Conservation (phyloP, 441 rosid genomes). For the Pelargonium cotyledonis region DNA sequence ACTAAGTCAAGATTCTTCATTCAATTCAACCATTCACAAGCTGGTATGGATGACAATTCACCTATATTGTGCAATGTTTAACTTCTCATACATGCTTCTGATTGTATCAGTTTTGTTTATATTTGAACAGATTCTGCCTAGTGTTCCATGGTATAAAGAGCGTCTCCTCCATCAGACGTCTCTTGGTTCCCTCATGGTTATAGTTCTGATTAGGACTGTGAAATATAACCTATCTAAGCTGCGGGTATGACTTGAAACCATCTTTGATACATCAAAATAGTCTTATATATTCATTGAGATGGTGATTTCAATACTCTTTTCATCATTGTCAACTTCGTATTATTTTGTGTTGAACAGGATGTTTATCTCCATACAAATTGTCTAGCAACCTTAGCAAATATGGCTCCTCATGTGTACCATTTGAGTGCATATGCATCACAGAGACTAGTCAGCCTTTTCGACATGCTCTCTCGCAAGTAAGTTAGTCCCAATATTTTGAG, state of each 20-base stretch:
- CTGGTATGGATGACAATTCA: slow-evolving; percentile 41
- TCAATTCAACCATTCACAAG: slow-evolving; percentile 91
- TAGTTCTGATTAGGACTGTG: slow-evolving; percentile 91
- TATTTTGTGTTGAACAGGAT: slow-evolving; percentile 52
- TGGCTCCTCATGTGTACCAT: slow-evolving; percentile 97
- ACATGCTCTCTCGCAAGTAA: slow-evolving; percentile 97
- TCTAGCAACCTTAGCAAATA: slow-evolving; percentile 94
- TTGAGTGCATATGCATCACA: slow-evolving; percentile 98
- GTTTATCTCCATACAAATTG: slow-evolving; percentile 97
- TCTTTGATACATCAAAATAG: neutral
- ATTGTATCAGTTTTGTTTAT: slow-evolving; percentile 17
- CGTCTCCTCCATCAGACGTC: slow-evolving; percentile 94
- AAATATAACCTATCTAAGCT: slow-evolving; percentile 90
- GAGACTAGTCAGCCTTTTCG: slow-evolving; percentile 93
- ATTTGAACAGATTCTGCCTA: slow-evolving; percentile 60
- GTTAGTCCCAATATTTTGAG: slow-evolving; percentile 15
- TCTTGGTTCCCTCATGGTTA: slow-evolving; percentile 92
- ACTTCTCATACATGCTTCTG: neutral
- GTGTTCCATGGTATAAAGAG: slow-evolving; percentile 95
- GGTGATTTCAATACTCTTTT: neutral
- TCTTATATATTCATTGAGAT: neutral
- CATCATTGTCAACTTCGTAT: neutral
- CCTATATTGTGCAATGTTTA: slow-evolving; percentile 12
- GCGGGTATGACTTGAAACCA: slow-evolving; percentile 60
- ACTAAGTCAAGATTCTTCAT: slow-evolving; percentile 95